phyloP scores from a whole-genome alignment of 192 early-diverging fungal species.

The Coemansia javaensis region DNA sequence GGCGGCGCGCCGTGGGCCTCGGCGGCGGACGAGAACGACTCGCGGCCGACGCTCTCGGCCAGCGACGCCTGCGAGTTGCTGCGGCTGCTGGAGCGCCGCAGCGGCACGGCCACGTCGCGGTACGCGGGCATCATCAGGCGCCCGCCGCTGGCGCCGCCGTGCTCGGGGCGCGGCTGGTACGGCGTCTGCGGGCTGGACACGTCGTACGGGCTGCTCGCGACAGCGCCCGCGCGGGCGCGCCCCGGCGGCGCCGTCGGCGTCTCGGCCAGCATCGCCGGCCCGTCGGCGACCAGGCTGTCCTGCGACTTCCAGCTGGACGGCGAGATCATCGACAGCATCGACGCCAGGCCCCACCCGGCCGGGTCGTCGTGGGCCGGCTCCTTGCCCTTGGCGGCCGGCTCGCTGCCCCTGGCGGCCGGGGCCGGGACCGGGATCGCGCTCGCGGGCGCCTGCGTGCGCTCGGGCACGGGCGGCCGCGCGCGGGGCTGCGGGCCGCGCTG shows the following conservation, averaged over 20 bases:
- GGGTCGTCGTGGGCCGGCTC: conserved; percentile 1
- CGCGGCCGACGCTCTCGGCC: background rate
- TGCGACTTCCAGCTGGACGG: conserved; percentile 47
- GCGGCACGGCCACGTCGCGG: conserved; percentile 35
- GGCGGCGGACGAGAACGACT: conserved; percentile 3
- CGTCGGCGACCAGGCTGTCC: background rate
- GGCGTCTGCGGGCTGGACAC: conserved; percentile 42
- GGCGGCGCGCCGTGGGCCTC: too few relatives aligned
- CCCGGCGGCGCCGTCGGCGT: conserved; percentile 10
- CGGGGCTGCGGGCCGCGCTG: conserved; percentile 10
- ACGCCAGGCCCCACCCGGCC: conserved; percentile 26
- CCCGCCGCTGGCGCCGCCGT: conserved; percentile 7
- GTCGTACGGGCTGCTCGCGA: conserved; percentile 39
- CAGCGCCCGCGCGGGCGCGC: background rate
- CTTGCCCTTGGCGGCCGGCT: background rate
- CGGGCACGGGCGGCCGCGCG: background rate
- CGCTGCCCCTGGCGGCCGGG: background rate
- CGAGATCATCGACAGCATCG: conserved; percentile 44
- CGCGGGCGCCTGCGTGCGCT: background rate
- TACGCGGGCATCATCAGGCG: conserved; percentile 43
- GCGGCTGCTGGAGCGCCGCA: conserved; percentile 30
- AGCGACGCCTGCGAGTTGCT: background rate
- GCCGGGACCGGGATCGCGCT: conserved; percentile 5
- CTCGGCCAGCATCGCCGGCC: conserved; percentile 4
- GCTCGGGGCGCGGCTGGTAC: conserved; percentile 45